A percentile compares a stretch with the other conserved stretches of the same genome.
Evolutionary conservation across 805 yeast species (phyloP).

Genomic region (Danielia reshetovae): DNA sequence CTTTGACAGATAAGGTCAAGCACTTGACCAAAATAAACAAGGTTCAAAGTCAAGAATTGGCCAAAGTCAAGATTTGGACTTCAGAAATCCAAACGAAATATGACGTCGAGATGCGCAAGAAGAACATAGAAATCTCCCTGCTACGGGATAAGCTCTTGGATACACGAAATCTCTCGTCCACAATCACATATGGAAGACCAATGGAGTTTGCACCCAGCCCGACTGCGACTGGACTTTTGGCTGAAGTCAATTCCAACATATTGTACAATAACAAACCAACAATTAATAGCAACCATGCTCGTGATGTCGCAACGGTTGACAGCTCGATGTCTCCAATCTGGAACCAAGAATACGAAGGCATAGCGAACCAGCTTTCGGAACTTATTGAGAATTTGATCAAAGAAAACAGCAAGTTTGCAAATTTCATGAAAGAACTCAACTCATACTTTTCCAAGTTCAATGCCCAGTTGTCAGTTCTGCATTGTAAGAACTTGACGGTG

Average conservation of each 20-base stretch:
- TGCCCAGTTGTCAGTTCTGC: constrained; percentile 20
- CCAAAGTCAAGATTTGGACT: constrained; percentile 25
- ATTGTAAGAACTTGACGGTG: constrained; percentile 5
- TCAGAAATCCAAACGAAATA: constrained; percentile 29
- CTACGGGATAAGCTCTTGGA: constrained; percentile 34
- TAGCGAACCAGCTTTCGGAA: constrained; percentile 30
- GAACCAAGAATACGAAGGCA: constrained; percentile 27
- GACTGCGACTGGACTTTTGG: not conserved
- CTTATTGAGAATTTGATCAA: constrained; percentile 32
- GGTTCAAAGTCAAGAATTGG: constrained; percentile 27
- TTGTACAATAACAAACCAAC: constrained; percentile 32
- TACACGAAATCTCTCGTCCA: constrained; percentile 26
- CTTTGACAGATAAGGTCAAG: constrained; percentile 12
- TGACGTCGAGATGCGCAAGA: constrained; percentile 33
- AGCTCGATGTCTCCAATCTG: constrained; percentile 7
- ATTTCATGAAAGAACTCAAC: constrained; percentile 26
- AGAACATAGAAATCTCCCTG: constrained; percentile 28
- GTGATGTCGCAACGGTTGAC: constrained; percentile 1
- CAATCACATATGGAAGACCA: constrained; percentile 26
- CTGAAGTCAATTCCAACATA: constrained; percentile 19
- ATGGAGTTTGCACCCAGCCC: constrained; percentile 2
- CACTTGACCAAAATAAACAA: constrained; percentile 17
- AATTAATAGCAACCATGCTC: constrained; percentile 17
- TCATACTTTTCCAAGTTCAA: constrained; percentile 26
- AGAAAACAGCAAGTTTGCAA: constrained; percentile 35